phyloP scores from a whole-genome alignment of 106 monocot species.

The Platanthera guangdongensis region DNA sequence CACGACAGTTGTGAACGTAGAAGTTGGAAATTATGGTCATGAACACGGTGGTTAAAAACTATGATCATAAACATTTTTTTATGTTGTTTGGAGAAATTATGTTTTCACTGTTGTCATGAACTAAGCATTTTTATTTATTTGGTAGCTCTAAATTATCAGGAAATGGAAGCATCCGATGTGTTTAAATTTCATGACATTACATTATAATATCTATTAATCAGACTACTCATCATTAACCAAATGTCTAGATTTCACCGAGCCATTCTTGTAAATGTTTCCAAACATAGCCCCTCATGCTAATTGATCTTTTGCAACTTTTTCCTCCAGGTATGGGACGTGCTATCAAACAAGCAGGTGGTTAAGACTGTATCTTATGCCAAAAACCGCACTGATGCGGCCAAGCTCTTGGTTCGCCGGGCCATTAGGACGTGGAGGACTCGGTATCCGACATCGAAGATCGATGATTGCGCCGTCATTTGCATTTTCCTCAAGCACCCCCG shows the following conservation, averaged over 20 bases:
- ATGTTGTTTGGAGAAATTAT: too few relatives aligned
- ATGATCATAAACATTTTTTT: too few relatives aligned
- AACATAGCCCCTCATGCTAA: not conserved
- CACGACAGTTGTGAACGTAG: too few relatives aligned
- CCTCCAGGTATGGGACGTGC: constrained; percentile 60
- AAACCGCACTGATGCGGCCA: constrained; percentile 43
- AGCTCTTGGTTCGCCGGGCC: constrained; percentile 35
- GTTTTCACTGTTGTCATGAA: too few relatives aligned
- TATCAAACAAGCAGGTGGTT: constrained; percentile 52
- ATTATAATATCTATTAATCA: too few relatives aligned
- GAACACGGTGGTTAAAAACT: too few relatives aligned
- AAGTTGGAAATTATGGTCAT: too few relatives aligned
- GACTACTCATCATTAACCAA: not conserved
- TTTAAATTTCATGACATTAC: too few relatives aligned
- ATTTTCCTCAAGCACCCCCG: constrained; percentile 31
- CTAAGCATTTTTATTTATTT: too few relatives aligned
- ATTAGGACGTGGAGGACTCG: constrained; percentile 46
- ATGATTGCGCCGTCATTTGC: constrained; percentile 65
- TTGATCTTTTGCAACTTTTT: not conserved
- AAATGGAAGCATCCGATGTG: too few relatives aligned
- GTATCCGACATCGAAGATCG: constrained; percentile 47
- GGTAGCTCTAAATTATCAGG: too few relatives aligned
- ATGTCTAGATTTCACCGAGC: not conserved
- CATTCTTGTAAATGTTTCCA: not conserved
- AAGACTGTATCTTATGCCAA: constrained; percentile 37